Conservation (phyloP, 306 rosid genomes). For the Dryas drummondii region DNA sequence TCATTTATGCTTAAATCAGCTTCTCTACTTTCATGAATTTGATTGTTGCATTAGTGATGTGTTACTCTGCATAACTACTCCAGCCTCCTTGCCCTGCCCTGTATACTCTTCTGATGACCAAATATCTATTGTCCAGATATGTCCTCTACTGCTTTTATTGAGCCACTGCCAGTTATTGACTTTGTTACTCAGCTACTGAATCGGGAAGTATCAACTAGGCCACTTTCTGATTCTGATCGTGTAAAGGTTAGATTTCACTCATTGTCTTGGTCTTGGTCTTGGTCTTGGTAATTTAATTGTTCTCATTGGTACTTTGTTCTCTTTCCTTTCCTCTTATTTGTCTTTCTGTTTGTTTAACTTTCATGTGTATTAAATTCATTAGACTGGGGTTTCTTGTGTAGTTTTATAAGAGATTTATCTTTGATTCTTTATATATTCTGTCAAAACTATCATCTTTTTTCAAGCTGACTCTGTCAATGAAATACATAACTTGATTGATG, state of each 20-base stretch:
- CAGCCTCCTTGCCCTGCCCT: neutral
- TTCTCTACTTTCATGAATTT: neutral
- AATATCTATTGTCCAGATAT: slow-evolving; percentile 58
- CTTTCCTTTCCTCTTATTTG: neutral
- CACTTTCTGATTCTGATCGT: slow-evolving; percentile 87
- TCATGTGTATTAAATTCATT: neutral
- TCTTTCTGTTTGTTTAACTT: neutral
- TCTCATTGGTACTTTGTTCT: neutral
- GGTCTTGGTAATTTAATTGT: neutral
- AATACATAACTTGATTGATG: neutral
- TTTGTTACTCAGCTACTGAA: slow-evolving; percentile 78
- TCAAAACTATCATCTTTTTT: neutral
- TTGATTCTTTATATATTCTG: neutral
- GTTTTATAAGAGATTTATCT: neutral
- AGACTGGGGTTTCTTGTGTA: neutral
- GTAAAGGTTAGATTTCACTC: slow-evolving; percentile 62
- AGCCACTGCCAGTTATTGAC: slow-evolving; percentile 91
- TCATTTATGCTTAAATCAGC: neutral
- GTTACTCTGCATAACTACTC: neutral
- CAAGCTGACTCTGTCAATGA: neutral
- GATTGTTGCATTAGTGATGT: neutral
- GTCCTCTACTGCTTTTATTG: slow-evolving; percentile 96
- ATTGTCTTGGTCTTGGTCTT: neutral
- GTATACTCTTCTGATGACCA: neutral
- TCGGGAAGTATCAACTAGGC: slow-evolving; percentile 72